These are phyloP conservation scores for Acidiella bohemica DNA, from an alignment of 495 filamentous ascomycete species.

Conservation along the genomic window DNA sequence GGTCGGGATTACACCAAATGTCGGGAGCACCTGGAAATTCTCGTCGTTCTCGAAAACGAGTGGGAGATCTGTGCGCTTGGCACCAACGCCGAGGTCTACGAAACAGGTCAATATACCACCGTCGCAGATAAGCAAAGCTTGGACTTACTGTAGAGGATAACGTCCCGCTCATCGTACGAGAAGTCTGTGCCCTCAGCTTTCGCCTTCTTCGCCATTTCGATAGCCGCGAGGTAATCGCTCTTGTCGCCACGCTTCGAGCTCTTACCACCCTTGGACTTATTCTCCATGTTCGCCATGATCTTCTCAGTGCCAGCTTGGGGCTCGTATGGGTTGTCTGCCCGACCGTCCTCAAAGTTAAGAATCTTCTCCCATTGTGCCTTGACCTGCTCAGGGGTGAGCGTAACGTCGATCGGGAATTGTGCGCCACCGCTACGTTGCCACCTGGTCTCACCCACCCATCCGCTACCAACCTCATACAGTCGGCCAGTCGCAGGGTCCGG, in stretches of 20 bases:
- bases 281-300: conserved; percentile 86
- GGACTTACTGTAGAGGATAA: conserved; percentile 68
- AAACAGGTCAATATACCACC: background rate
- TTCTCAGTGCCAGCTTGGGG: conserved; percentile 61
- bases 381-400: conserved; percentile 78
- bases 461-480: conserved; percentile 92
- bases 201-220: conserved; percentile 61
- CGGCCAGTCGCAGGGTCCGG: conserved; percentile 74
- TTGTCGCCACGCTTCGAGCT: conserved; percentile 19
- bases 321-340: conserved; percentile 79
- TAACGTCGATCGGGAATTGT: conserved; percentile 81
- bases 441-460: conserved; percentile 81
- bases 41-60: conserved; percentile 83
- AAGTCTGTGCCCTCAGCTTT: conserved; percentile 65
- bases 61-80: conserved; percentile 79
- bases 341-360: conserved; percentile 74
- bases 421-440: conserved; percentile 91
- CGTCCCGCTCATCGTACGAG: conserved; percentile 69
- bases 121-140: background rate
- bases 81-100: conserved; percentile 69
- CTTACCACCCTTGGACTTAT: conserved; percentile 34
- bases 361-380: conserved; percentile 65
- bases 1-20: conserved; percentile 85
- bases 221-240: conserved; percentile 45
- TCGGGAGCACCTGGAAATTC: conserved; percentile 83